phyloP scores from a whole-genome alignment of 192 early-diverging fungal species.

The Oehlia diaphana region DNA sequence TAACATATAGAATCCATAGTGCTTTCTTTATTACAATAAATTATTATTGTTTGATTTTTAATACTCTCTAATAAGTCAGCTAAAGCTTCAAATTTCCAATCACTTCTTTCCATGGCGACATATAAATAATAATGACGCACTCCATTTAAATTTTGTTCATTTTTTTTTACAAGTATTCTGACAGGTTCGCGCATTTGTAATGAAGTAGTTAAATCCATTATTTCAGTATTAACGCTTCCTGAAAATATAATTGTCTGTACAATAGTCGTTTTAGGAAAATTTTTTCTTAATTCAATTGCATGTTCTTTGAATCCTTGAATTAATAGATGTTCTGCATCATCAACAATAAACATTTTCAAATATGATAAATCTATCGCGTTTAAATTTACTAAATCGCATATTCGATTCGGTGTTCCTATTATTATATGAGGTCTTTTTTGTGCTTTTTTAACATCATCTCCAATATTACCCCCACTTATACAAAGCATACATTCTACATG shows the following conservation, averaged over 20 bases:
- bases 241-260: slow-evolving; percentile 93
- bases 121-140: slow-evolving; percentile 74
- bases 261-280: slow-evolving; percentile 74
- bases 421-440: slow-evolving; percentile 87
- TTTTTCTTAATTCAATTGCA: slow-evolving; percentile 96
- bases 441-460: slow-evolving; percentile 86
- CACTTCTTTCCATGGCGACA: slow-evolving; percentile 98
- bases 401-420: slow-evolving; percentile 98
- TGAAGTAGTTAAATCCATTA: slow-evolving; percentile 92
- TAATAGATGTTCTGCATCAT: slow-evolving; percentile 99
- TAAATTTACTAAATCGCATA: slow-evolving; percentile 98
- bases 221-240: slow-evolving; percentile 95
- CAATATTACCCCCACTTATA: slow-evolving; percentile 95
- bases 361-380: slow-evolving; percentile 74
- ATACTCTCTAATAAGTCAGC: slow-evolving; percentile 98
- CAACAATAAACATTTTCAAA: slow-evolving; percentile 98
- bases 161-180: slow-evolving; percentile 98
- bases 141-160: slow-evolving; percentile 94
- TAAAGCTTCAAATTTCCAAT: slow-evolving; percentile 99
- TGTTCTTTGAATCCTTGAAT: slow-evolving; percentile 98
- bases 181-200: slow-evolving; percentile 97
- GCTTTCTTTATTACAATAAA: slow-evolving; percentile 99
- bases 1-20: slow-evolving; percentile 99
- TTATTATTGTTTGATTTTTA: slow-evolving; percentile 98
- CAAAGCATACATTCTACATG: slow-evolving; percentile 92